Evolutionary conservation across 2,329 filamentous ascomycete genomes (phyloP).

Genomic region (Scedosporium minutisporum): DNA sequence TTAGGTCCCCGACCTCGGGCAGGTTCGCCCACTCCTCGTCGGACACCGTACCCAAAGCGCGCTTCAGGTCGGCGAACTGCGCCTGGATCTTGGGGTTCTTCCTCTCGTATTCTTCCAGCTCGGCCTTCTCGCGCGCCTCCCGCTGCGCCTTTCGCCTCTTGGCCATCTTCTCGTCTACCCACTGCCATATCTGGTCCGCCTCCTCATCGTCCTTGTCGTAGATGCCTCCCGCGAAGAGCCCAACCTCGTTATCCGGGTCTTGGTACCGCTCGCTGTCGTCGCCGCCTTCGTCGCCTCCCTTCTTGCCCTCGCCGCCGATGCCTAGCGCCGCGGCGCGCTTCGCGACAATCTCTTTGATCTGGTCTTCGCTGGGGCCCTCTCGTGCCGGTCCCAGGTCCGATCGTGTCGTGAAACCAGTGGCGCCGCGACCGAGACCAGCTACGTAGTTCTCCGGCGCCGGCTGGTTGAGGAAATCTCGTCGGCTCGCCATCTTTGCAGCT

Average conservation of each 20-base stretch:
- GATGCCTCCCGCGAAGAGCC: constrained; percentile 86
- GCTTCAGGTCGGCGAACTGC: constrained; percentile 92
- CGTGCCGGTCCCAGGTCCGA: constrained; percentile 92
- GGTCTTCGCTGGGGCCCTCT: constrained; percentile 92
- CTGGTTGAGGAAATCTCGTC: constrained; percentile 81
- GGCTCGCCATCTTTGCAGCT: constrained; percentile 42
- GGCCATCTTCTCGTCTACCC: constrained; percentile 96
- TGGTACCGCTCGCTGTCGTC: constrained; percentile 77
- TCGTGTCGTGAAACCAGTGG: constrained; percentile 94
- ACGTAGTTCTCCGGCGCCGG: constrained; percentile 82
- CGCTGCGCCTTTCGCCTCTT: constrained; percentile 77
- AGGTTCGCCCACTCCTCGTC: constrained; percentile 96
- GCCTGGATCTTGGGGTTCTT: constrained; percentile 98
- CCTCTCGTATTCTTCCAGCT: constrained; percentile 89
- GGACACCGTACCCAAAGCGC: constrained; percentile 75
- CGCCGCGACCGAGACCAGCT: constrained; percentile 92
- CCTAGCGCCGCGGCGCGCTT: constrained; percentile 86
- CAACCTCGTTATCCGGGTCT: constrained; percentile 94
- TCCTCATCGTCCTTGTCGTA: constrained; percentile 98
- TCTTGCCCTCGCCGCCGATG: constrained; percentile 54
- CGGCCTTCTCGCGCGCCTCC: constrained; percentile 86
- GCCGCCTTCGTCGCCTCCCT: constrained; percentile 60
- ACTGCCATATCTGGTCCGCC: constrained; percentile 89
- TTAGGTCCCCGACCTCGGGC: constrained; percentile 92
- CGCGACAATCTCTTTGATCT: constrained; percentile 94